Conservation (phyloP, 2,329 filamentous ascomycete genomes). For the Ceratocystis huliohia region DNA sequence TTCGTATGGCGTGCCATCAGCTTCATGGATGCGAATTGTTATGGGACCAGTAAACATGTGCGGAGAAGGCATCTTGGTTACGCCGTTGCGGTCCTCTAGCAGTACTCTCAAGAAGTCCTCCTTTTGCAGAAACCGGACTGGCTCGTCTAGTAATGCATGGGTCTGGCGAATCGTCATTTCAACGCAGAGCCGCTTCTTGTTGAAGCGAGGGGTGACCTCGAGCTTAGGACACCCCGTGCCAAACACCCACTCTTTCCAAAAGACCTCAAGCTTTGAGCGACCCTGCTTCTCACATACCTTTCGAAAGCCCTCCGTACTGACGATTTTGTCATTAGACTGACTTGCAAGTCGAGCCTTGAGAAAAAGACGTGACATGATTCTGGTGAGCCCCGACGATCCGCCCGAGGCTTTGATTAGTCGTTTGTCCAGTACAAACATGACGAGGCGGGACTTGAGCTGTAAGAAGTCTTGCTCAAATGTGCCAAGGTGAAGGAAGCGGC, state of each 20-base stretch:
- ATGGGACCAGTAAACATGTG: conserved; percentile 88
- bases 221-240: conserved; percentile 83
- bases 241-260: conserved; percentile 88
- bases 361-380: conserved; percentile 76
- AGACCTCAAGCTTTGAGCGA: conserved; percentile 72
- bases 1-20: conserved; percentile 94
- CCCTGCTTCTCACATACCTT: conserved; percentile 78
- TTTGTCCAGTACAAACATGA: conserved; percentile 88
- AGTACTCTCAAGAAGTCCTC: conserved; percentile 72
- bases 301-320: conserved; percentile 65
- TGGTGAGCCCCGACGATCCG: conserved; percentile 67
- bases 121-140: conserved; percentile 41
- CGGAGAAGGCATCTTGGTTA: conserved; percentile 57
- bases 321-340: conserved; percentile 52
- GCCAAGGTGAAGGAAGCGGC: conserved; percentile 64
- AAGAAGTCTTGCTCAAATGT: conserved; percentile 83
- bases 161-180: conserved; percentile 80
- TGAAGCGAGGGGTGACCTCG: conserved; percentile 76
- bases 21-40: conserved; percentile 96
- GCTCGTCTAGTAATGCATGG: conserved; percentile 35
- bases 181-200: conserved; percentile 92
- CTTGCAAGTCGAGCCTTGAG: conserved; percentile 63
- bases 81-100: conserved; percentile 60
- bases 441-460: conserved; percentile 75
- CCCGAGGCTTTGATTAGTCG: conserved; percentile 72